phyloP scores from a whole-genome alignment of 2,329 filamentous ascomycete species.

The Akanthomyces uredinophilus region DNA sequence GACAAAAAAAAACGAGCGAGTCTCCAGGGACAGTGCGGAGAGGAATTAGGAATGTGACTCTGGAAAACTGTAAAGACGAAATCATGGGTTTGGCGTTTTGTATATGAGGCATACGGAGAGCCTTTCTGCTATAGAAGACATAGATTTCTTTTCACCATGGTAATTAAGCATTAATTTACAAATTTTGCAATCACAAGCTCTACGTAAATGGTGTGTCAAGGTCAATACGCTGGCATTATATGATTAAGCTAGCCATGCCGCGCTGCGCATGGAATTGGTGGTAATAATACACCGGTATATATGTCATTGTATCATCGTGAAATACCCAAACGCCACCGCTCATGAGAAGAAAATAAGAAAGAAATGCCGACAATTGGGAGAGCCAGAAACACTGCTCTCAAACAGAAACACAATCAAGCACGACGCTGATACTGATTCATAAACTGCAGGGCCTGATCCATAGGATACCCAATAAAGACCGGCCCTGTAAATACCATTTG shows the following conservation, averaged over 20 bases:
- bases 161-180: neutral
- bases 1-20: neutral
- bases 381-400: constrained; percentile 20
- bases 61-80: neutral
- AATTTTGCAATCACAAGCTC: too few species aligned
- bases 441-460: constrained; percentile 74
- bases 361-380: constrained; percentile 10
- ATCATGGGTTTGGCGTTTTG: constrained; percentile 4
- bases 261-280: neutral
- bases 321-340: constrained; percentile 27
- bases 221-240: neutral
- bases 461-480: constrained; percentile 86
- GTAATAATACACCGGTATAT: neutral
- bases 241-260: neutral
- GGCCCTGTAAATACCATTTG: constrained; percentile 88
- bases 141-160: neutral
- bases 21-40: neutral
- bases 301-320: constrained; percentile 3
- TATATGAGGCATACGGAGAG: neutral
- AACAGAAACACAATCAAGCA: constrained; percentile 6
- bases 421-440: constrained; percentile 54
- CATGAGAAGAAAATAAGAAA: constrained; percentile 18
- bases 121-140: neutral
- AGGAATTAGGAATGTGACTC: neutral
- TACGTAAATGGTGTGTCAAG: neutral